Conservation (phyloP, 2,329 filamentous ascomycete species). For the Fusarium temperatum region DNA sequence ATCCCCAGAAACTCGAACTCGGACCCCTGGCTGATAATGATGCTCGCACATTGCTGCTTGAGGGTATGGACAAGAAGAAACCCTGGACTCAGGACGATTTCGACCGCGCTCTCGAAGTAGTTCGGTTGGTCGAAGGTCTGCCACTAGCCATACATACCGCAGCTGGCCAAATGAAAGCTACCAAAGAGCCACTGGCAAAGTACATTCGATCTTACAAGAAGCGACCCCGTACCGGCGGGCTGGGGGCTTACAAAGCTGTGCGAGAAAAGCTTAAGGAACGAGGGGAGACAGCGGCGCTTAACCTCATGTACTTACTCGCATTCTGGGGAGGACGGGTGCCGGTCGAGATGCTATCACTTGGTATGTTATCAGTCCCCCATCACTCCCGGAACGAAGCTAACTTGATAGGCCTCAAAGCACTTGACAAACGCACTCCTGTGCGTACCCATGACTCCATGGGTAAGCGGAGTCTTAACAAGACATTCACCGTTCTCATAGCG, state of each 20-base stretch:
- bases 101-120: conserved; percentile 28
- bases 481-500: conserved; percentile 37
- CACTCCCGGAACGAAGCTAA: neutral
- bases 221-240: conserved; percentile 28
- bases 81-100: conserved; percentile 37
- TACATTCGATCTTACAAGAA: conserved; percentile 38
- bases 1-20: conserved; percentile 37
- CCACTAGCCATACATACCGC: conserved; percentile 36
- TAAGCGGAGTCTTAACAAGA: conserved; percentile 38
- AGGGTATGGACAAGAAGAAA: conserved; percentile 38
- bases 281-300: conserved; percentile 37
- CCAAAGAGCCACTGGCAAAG: conserved; percentile 37
- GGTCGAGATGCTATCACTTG: conserved; percentile 39
- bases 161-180: conserved; percentile 33
- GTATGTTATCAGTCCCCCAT: neutral
- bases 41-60: conserved; percentile 28
- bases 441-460: conserved; percentile 30
- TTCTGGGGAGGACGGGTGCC: conserved; percentile 38
- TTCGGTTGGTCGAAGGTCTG: conserved; percentile 31
- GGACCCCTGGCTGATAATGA: conserved; percentile 28
- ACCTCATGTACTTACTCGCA: conserved; percentile 38
- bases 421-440: conserved; percentile 38
- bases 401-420: conserved; percentile 26
- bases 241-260: conserved; percentile 38
- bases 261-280: conserved; percentile 34